A percentile compares a stretch with the other conserved stretches of the same genome.
Conservation (phyloP, 805 yeast species). For the Torulaspora maleeae region DNA sequence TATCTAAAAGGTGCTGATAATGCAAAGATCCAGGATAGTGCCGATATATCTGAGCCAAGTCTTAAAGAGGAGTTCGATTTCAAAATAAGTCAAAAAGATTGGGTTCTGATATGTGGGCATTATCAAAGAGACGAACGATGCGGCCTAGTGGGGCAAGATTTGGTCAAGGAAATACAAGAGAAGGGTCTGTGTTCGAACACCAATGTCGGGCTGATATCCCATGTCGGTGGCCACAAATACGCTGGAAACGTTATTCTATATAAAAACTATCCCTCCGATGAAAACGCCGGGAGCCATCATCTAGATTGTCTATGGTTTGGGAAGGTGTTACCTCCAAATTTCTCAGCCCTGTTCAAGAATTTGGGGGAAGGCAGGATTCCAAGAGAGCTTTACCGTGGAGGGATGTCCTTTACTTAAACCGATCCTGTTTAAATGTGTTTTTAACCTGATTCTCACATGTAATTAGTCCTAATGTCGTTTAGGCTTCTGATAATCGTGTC, state of each 20-base stretch:
- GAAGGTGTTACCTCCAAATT: conserved; percentile 57
- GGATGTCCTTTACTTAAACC: conserved; percentile 2
- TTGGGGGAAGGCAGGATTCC: conserved; percentile 47
- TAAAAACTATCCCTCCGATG: conserved; percentile 35
- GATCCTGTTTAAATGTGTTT: not conserved
- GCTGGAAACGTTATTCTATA: conserved; percentile 76
- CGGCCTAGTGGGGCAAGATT: conserved; percentile 23
- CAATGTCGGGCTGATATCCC: conserved; percentile 58
- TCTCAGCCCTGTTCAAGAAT: conserved; percentile 65
- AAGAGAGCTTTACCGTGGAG: conserved; percentile 54
- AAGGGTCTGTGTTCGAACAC: conserved; percentile 20
- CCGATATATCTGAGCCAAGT: not conserved
- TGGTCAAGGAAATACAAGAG: conserved; percentile 14
- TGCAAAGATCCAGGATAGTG: not conserved
- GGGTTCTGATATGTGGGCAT: conserved; percentile 28
- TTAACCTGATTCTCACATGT: conserved; percentile 16
- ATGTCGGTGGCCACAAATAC: conserved; percentile 80
- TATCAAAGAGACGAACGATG: conserved; percentile 30
- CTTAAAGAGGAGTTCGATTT: conserved; percentile 8
- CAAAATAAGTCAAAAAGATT: conserved; percentile 7
- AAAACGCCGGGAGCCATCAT: not conserved
- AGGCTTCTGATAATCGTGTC: conserved; percentile 22
- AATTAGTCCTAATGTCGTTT: conserved; percentile 30
- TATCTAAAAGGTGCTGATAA: conserved; percentile 19
- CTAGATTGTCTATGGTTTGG: conserved; percentile 66